Evolutionary conservation across 768 basidiomycete species (phyloP), one percentile per base, ranked within the genome.

Genomic region (Boletus tylopilopsis): DNA sequence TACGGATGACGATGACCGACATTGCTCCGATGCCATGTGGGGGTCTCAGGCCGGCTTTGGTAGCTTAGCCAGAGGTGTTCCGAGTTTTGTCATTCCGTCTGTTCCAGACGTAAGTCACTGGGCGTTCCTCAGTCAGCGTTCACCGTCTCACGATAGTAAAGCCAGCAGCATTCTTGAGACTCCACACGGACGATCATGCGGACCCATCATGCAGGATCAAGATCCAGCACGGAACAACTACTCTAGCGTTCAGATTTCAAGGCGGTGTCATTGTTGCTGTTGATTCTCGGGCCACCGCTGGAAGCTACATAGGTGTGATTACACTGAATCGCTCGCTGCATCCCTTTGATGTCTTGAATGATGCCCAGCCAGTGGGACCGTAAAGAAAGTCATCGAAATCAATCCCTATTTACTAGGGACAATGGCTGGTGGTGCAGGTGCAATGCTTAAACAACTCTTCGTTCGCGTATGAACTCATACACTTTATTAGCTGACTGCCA

Each of bases 331-430:
- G n/a, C 19, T 30, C 25, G n/a, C 18, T 42, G 32, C 35, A 29
- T 39, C 24, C 15, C 25, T 27, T 30, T 37, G 16, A 51, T 38
- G n/a, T 18, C 18, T 19, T 21, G 23, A 16, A 38, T 38, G 29
- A 19, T 33, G 18, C 30, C 2, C 63, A 97, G 95, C 95, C 0
- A 92, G 87, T 18, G 94, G 95, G 46, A 98, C 95, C 15, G 92
- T 99, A 54, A 98, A 95, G 78, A 99, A 97, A 76, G 94, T 99
- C 56, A 98, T 99, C 60, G 96, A 99, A 74, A 99, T 99, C 71
- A 98, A 98, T 73, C 92, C 92, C 35, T 98, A 94, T 74, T 73
- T 99, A 42, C 80, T 99, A n/a, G 96, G 96, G 53, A 99, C 96
- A 2, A 98, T 99, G 95, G 96, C 96, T 54, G 96, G 96, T 71